Evolutionary conservation across 805 yeast species (phyloP).

Genomic region (Maudiozyma turicensis): DNA sequence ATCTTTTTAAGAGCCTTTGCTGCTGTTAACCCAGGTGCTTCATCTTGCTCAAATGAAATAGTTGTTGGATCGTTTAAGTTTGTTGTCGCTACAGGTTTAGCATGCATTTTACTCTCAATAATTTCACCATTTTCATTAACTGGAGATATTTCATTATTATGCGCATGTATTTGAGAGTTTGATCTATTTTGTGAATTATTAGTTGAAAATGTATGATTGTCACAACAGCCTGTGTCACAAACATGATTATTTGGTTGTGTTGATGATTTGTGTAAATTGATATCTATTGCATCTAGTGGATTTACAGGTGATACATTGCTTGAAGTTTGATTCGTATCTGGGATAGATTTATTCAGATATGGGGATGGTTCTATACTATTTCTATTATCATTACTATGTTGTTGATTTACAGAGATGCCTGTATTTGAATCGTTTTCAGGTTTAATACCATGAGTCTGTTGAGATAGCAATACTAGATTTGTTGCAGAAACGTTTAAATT

Average conservation of each 20-base stretch:
- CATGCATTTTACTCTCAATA: slow-evolving; percentile 10
- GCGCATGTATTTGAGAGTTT: no score
- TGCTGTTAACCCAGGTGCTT: slow-evolving; percentile 73
- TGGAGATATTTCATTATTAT: not conserved
- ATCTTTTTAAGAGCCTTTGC: slow-evolving; percentile 52
- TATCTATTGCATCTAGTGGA: not conserved
- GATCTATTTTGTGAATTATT: not conserved
- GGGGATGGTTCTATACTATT: not conserved
- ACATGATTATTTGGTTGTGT: not conserved
- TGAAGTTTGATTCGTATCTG: slow-evolving; percentile 1
- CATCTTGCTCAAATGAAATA: slow-evolving; percentile 50
- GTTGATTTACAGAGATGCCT: not conserved
- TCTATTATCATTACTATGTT: not conserved
- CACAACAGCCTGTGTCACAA: slow-evolving; percentile 2
- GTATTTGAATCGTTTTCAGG: no score
- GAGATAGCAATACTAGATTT: slow-evolving; percentile 1
- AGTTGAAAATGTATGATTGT: not conserved
- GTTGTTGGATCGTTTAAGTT: slow-evolving; percentile 23
- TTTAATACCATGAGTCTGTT: not conserved
- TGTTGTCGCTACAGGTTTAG: slow-evolving; percentile 22
- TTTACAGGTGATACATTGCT: not conserved
- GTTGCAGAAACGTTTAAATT: slow-evolving; percentile 2
- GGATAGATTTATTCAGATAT: not conserved
- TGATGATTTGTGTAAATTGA: not conserved
- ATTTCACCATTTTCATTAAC: not conserved